Base-by-base conservation (phyloP, 2,329 filamentous ascomycete genomes). In the Penicillium sclerotigenum region DNA sequence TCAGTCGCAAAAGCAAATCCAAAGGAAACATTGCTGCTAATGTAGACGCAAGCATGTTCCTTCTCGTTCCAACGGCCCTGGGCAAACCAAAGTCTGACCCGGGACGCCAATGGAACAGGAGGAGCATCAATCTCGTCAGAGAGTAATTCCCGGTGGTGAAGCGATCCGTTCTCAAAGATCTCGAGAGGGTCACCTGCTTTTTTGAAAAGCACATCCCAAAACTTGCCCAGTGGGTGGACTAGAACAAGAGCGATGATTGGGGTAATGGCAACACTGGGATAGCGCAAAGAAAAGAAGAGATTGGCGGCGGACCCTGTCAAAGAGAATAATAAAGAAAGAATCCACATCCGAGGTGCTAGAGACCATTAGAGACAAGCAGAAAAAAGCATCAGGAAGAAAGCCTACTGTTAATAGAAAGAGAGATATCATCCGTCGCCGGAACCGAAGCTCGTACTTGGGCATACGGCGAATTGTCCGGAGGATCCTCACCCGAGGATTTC, bases 1-100 rank as follows among this genome's bases (percentile, higher is more conserved):
- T 94, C 90, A 28, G 90, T 94, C 8, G 90, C 90, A 74, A 94
- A 94, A 26, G 90, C 90, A 73, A 94, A 94, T 2, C 90, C 90
- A 70, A 94, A 94, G 20, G 90, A 91, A 40, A 94, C 89, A 69
- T 94, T 94, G 75, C 89, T 93, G 78, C 88, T 91, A 65, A 94
- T 90, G 65, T 94, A 94, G 49, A 94, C 89, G 69, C 90, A 94
- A 40, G 87, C 89, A 72, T 94, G 90, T 71, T 94, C 90, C 71
- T 94, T 94, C 69, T 91, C 87, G 68, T 94, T 94, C 90, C 90
- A 94, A 34, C 78, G 81, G 3, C 90, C 90, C 73, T 93, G 90
- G 1, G 85, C 86, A 28, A 93, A 78, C 89, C 90, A 94, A 34
- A 88, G 77, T 45, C 89, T 84, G 56, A 87, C 69, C 4, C 81